Base-by-base conservation (phyloP, 441 rosid species). In the Hypseocharis bilobata region DNA sequence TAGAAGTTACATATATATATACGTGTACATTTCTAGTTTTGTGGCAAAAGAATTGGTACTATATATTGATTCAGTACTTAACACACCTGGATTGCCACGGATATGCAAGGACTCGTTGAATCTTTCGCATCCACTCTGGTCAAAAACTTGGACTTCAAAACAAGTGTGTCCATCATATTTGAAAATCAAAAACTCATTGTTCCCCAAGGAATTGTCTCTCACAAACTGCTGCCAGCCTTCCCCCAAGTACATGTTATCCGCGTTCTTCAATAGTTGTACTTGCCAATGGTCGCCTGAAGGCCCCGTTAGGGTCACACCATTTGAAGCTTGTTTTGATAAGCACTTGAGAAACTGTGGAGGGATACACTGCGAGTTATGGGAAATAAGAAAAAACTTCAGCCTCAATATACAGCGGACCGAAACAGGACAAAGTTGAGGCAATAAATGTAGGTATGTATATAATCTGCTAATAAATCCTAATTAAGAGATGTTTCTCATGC, bases 181-280 rank as follows among this genome's bases (percentile, higher is more conserved):
- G 76, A 69, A 72, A 16, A 65, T 1, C 47, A 72, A 26, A 51
- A 72, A 40, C 19, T 72, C 69, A 0, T 0, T 1, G 14, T 69
- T 1, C 4, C 36, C 62, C 1, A 72, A 20, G 8, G 59, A 65
- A 60, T 76, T 59, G n/a, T 61, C 69, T 19, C 38, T 34, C 26
- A 16, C 16, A 29, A 76, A 72, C 42, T 62, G 27, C 42, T 26
- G 14, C 79, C 76, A 72, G 0, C 73, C 71, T 4, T 68, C 59
- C 10, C 49, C 45, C 14, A 72, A 20, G 10, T 36, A 56, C 20
- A 55, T 19, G 17, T 27, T 63, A 3, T 19, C 0, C 0, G 13
- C n/a, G 0, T 32, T 26, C 16, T 23, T 60, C 14, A 34, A 22
- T 1, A 65, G 0, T n/a, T 64, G 6, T 23, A 65, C 63, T 0